Percentiles rank a stretch among this genome's conserved stretches.
phyloP scores from a whole-genome alignment of 2,329 filamentous ascomycete genomes.

The Cytospora mali region DNA sequence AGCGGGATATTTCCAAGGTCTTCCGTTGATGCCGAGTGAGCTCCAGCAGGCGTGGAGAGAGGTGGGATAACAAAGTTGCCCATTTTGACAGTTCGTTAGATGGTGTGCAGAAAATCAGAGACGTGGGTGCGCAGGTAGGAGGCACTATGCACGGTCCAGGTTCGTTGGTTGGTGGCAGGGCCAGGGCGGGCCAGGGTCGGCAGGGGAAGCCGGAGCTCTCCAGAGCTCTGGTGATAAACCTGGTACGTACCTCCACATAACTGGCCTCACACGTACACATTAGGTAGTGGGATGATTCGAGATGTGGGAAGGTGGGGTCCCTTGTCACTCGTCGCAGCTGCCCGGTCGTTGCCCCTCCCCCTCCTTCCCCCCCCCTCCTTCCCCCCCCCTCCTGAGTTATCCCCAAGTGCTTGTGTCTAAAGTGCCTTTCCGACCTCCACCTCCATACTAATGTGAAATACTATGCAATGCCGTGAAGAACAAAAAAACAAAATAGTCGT shows the following conservation, averaged over 20 bases:
- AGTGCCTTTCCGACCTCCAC: background rate
- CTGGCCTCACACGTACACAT: no score
- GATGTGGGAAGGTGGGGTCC: conserved; percentile 10
- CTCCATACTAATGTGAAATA: no score
- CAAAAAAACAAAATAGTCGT: background rate
- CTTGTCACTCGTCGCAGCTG: conserved; percentile 2
- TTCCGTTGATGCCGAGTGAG: no score
- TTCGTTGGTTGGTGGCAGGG: background rate
- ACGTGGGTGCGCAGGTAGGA: no score
- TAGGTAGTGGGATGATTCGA: conserved; percentile 12
- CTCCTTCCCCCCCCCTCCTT: conserved; percentile 6
- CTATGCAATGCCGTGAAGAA: no score
- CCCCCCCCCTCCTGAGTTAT: no score
- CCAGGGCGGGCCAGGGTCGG: background rate
- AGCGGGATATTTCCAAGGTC: no score
- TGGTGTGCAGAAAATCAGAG: background rate
- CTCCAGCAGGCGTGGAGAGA: no score
- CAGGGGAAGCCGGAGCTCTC: background rate
- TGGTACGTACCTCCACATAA: no score
- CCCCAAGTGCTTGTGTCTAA: background rate
- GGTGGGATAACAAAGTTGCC: no score
- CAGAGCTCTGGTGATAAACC: conserved; percentile 2
- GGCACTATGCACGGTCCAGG: conserved; percentile 9
- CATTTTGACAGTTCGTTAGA: no score
- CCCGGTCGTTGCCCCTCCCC: conserved; percentile 21